Base-by-base conservation (phyloP, 2,329 filamentous ascomycete species). In the Penicillium sp. region DNA sequence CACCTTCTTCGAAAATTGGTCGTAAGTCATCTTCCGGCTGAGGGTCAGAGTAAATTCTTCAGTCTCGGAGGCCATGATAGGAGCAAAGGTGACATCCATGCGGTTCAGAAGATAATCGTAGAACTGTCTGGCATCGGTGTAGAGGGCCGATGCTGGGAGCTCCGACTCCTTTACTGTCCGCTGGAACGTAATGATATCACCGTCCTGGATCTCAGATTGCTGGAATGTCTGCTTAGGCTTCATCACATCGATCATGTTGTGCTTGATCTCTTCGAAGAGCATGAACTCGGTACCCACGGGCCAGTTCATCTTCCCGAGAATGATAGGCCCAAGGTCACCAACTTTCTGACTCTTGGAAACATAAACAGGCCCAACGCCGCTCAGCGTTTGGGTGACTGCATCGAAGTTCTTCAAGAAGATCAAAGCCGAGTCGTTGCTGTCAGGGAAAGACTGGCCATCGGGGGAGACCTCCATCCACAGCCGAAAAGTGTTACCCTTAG, bases 191-290 rank as follows among this genome's bases (percentile, higher is more conserved):
- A 99, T 87, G 65, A 99, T 96, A 70, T 99, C 95, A 49, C 95
- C 95, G 68, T 99, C 93, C 72, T 98, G 93, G 24, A 99, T 89
- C 73, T 99, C 96, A 1, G 95, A 95, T 58, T 90, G 87, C 64
- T 92, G 90, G 58, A 99, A 82, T 0, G 92, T 91, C 70, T 91
- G 87, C 78, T 96, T 98, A 0, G 88, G 84, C 76, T 97, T 98
- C 80, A 99, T 89, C 7, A 85, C 83, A 71, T 99, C 96, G 64
- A 99, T 96, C 93, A 98, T 98, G 58, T 87, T 90, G 51, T 93
- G 92, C 77, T 98, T 99, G 77, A 99, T 98, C 79, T 99, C 95
- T 82, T 99, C 95, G 78, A 88, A 98, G 22, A 99, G 83, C 66
- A 84, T 82, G 58, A 90, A 84, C 3, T 85, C 80, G 4, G 89